Base-by-base conservation (phyloP, 2,329 filamentous ascomycete species). In the Fonsecaea pugnacius region DNA sequence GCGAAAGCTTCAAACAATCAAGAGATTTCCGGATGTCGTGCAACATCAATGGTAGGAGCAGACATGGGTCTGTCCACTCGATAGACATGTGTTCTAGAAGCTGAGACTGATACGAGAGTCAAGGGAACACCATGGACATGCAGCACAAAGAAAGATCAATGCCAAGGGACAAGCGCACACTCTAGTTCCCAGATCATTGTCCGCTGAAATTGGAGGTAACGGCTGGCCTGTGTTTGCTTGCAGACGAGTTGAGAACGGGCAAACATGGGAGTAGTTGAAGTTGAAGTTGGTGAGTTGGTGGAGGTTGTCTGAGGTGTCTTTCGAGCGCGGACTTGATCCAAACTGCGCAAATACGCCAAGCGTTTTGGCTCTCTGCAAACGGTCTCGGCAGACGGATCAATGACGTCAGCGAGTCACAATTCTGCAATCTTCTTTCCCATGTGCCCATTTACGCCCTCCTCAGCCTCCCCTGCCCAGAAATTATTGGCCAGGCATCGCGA, bases 401-500 rank as follows among this genome's bases (percentile, higher is more conserved):
- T 48, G 43, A 48, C 43, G 43, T 48, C 21, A 27, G 9, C 1
- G 9, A 4, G 21, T 14, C 43, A 4, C 43, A 24, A 48, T 48
- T 27, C 21, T 48, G 38, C 38, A 43, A n/a, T n/a, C n/a, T n/a
- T n/a, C n/a, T 43, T 43, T 43, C 38, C 38, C 38, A 43, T 36
- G 33, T 9, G 33, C 33, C 33, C 12, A 36, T 43, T n/a, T n/a
- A n/a, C n/a, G n/a, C n/a, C n/a, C n/a, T n/a, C n/a, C 38, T 7
- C 38, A 18, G 38, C 7, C 12, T 43, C 38, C 18, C 36, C n/a
- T 12, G 35, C 9, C 16, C 16, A n/a, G n/a, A 36, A 7, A 48
- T 74, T 86, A 16, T 73, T 87, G 8, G 78, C 81, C 40, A 76
- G 85, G 35, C 87, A 85, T 70, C 77, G 79, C 14, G 76, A 78